Conservation (phyloP, 2,329 filamentous ascomycete genomes). For the Colletotrichum sidae region DNA sequence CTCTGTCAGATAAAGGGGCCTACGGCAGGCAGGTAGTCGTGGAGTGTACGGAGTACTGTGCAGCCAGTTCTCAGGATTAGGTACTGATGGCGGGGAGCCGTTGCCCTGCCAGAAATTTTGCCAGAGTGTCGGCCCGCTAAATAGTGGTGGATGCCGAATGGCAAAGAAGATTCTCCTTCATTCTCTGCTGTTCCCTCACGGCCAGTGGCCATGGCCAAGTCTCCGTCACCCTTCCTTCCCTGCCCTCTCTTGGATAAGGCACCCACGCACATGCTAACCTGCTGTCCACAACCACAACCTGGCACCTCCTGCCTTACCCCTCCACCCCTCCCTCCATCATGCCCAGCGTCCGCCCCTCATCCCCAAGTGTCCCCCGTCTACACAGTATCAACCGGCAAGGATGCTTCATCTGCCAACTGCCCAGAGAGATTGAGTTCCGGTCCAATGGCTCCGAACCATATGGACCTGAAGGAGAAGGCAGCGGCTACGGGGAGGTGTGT, state of each 20-base stretch:
- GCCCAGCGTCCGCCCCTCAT: constrained; percentile 16
- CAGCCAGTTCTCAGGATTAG: neutral
- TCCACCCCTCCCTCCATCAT: constrained; percentile 29
- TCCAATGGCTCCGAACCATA: constrained; percentile 22
- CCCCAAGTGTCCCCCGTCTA: constrained; percentile 14
- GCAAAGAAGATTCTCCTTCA: constrained; percentile 40
- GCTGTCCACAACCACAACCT: too few relatives aligned
- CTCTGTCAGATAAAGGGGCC: neutral
- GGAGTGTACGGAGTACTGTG: neutral
- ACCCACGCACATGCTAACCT: too few relatives aligned
- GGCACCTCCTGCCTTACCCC: neutral
- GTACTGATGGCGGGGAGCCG: neutral
- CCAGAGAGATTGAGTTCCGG: constrained; percentile 24
- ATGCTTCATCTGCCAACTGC: constrained; percentile 7
- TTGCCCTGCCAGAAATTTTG: constrained; percentile 13
- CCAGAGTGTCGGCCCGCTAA: constrained; percentile 22
- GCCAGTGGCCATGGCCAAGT: constrained; percentile 5
- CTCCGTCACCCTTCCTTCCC: constrained; percentile 17
- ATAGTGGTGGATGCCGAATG: constrained; percentile 36
- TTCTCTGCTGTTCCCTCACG: constrained; percentile 31
- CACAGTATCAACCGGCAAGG: neutral
- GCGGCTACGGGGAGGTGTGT: too few relatives aligned
- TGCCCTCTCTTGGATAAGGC: constrained; percentile 10
- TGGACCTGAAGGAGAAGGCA: too few relatives aligned
- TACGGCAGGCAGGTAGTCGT: neutral